A percentile compares a stretch with the other conserved stretches of the same genome.
Conservation (phyloP, 2,329 filamentous ascomycete genomes). For the Sarocladium brachiariae region DNA sequence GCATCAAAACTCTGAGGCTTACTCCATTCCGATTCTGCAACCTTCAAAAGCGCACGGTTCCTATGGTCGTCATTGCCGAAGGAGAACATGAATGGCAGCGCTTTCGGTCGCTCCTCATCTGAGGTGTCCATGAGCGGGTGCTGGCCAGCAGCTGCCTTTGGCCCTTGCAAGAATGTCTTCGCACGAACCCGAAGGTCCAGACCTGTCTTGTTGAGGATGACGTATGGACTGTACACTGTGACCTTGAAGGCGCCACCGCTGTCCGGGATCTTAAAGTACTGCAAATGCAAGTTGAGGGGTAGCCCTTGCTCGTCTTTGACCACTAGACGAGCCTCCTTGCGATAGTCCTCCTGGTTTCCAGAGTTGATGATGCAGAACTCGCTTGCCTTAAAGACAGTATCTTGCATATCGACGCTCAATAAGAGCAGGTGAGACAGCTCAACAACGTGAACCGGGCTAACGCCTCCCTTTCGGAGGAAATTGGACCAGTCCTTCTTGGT, state of each 20-base stretch:
- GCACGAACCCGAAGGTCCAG: constrained; percentile 80
- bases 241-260: constrained; percentile 95
- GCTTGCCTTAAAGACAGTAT: constrained; percentile 88
- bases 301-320: constrained; percentile 82
- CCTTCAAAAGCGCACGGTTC: constrained; percentile 81
- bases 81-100: constrained; percentile 92
- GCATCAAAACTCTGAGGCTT: constrained; percentile 97
- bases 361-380: constrained; percentile 98
- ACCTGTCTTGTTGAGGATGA: constrained; percentile 92
- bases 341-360: constrained; percentile 79
- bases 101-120: constrained; percentile 56
- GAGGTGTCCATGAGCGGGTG: constrained; percentile 47
- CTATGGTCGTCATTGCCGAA: constrained; percentile 82
- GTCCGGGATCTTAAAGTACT: constrained; percentile 85
- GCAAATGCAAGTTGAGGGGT: constrained; percentile 72
- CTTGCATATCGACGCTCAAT: constrained; percentile 92
- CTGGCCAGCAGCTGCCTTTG: constrained; percentile 78
- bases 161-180: constrained; percentile 80
- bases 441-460: constrained; percentile 95
- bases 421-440: constrained; percentile 90
- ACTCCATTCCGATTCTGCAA: constrained; percentile 90
- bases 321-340: constrained; percentile 68
- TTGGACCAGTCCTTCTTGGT: constrained; percentile 99
- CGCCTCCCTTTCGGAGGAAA: constrained; percentile 90
- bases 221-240: constrained; percentile 89